These are phyloP conservation scores for Diaporthe sp. DNA, from an alignment of 2,329 filamentous ascomycete species.

Conservation along the genomic window DNA sequence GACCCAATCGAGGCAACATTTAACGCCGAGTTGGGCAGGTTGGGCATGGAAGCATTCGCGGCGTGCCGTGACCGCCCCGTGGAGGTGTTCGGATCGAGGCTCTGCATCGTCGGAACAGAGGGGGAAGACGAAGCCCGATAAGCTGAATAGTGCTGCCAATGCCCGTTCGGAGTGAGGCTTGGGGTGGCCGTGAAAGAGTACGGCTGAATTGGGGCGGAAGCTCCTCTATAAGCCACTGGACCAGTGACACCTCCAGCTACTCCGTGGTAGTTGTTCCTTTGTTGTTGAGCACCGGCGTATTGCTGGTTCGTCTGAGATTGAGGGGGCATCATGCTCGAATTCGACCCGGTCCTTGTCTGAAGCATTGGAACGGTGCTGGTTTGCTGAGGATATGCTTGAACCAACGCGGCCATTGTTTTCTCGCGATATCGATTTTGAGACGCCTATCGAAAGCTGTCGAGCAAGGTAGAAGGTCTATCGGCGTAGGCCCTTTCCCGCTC, in stretches of 20 bases:
- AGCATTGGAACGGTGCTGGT: constrained; percentile 81
- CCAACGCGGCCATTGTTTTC: constrained; percentile 83
- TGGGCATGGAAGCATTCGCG: constrained; percentile 57
- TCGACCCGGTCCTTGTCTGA: constrained; percentile 78
- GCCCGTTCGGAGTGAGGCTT: constrained; percentile 68
- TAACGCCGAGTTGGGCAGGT: constrained; percentile 51
- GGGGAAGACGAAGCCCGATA: constrained; percentile 65
- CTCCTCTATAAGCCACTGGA: constrained; percentile 67
- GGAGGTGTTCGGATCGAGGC: constrained; percentile 52
- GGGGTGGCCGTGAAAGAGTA: constrained; percentile 84
- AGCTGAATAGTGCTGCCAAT: constrained; percentile 65
- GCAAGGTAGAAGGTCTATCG: constrained; percentile 20
- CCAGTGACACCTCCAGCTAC: constrained; percentile 60
- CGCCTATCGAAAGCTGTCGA: constrained; percentile 41
- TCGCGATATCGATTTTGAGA: constrained; percentile 45
- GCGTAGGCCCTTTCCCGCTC: constrained; percentile 3
- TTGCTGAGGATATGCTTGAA: constrained; percentile 85
- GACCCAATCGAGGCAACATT: constrained; percentile 58
- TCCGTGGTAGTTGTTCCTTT: constrained; percentile 66
- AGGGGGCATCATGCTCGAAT: constrained; percentile 70
- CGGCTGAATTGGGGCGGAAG: constrained; percentile 75
- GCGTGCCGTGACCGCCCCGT: constrained; percentile 49
- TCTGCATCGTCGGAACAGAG: constrained; percentile 57
- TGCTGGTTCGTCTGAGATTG: constrained; percentile 66
- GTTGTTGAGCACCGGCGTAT: constrained; percentile 61